Evolutionary conservation across 2,329 filamentous ascomycete species (phyloP).

Genomic region (Neocatenulostroma microsporum): DNA sequence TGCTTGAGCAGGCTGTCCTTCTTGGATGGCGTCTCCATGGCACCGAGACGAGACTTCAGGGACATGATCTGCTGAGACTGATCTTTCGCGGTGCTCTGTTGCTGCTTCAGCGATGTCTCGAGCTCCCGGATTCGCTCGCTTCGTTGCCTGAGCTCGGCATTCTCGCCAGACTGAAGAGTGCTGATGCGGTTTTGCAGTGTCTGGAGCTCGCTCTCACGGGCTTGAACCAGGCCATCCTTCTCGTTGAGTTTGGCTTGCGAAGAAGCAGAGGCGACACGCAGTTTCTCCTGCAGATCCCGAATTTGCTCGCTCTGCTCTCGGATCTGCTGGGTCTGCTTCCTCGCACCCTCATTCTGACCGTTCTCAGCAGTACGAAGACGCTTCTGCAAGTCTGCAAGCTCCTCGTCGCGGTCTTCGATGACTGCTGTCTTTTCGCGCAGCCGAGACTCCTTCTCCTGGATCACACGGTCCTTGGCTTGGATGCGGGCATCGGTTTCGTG

Average conservation of each 20-base stretch:
- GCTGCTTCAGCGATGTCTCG: conserved; percentile 31
- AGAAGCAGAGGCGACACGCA: conserved; percentile 34
- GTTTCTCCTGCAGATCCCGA: conserved; percentile 43
- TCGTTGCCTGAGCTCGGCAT: conserved; percentile 24
- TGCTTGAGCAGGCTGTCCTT: conserved; percentile 30
- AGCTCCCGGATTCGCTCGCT: conserved; percentile 30
- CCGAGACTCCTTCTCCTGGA: conserved; percentile 68
- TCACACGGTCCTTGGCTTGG: conserved; percentile 33
- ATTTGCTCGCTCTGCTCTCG: conserved; percentile 40
- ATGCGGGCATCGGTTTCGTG: conserved; percentile 30
- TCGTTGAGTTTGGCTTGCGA: conserved; percentile 37
- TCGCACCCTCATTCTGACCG: conserved; percentile 20
- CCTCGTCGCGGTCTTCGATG: conserved; percentile 67
- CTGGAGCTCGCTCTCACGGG: conserved; percentile 35
- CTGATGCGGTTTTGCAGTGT: conserved; percentile 26
- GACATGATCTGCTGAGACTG: conserved; percentile 26
- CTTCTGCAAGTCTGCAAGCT: conserved; percentile 42
- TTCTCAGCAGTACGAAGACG: conserved; percentile 22
- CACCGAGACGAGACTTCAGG: conserved; percentile 26
- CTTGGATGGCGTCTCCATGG: conserved; percentile 32
- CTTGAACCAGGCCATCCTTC: conserved; percentile 34
- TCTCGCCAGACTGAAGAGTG: conserved; percentile 25
- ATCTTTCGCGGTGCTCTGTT: conserved; percentile 23
- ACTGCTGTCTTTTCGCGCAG: conserved; percentile 66
- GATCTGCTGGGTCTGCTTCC: conserved; percentile 49